These are phyloP conservation scores for Inga leiocalycina DNA, from an alignment of 306 rosid species.

Conservation along the genomic window DNA sequence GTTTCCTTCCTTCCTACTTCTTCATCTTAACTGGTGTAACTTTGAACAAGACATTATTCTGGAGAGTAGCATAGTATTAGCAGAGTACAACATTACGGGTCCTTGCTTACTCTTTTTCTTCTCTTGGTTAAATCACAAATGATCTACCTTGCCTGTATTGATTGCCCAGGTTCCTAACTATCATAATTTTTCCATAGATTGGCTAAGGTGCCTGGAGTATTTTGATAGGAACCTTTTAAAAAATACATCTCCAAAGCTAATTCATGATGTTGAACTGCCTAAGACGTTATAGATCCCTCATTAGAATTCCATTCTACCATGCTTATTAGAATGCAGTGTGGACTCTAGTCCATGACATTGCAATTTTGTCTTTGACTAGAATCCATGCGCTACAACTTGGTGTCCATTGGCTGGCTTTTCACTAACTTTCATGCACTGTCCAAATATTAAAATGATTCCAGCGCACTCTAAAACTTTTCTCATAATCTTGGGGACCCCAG, in stretches of 20 bases:
- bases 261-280: neutral
- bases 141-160: conserved; percentile 19
- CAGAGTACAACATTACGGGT: neutral
- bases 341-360: neutral
- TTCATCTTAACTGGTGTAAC: neutral
- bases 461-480: neutral
- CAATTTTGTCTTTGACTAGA: neutral
- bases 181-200: neutral
- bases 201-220: neutral
- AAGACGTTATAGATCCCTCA: neutral
- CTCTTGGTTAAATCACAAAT: neutral
- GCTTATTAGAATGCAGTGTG: neutral
- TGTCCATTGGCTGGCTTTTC: neutral
- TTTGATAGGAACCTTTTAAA: neutral
- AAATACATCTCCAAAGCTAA: neutral
- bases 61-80: conserved; percentile 26
- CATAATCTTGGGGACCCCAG: neutral
- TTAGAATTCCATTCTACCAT: neutral
- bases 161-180: conserved; percentile 7
- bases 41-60: conserved; percentile 6
- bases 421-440: neutral
- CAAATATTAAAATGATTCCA: neutral
- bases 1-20: neutral
- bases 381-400: neutral
- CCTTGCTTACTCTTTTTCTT: conserved; percentile 6